Base-by-base conservation (phyloP, 1,284 basidiomycete species). In the Ustilago cynodontis region DNA sequence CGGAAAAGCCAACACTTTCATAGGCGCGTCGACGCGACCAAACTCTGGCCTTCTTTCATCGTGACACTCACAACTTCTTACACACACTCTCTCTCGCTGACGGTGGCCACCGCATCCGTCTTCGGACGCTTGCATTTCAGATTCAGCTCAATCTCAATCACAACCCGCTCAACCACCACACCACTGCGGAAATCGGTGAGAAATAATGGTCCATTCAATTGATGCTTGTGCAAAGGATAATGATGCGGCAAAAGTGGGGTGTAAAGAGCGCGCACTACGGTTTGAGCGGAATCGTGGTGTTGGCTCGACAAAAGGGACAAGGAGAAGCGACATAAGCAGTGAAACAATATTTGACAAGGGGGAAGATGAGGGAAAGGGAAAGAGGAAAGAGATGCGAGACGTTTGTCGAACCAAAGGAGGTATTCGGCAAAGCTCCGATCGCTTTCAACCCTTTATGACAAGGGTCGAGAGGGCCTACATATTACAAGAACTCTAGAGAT, bases 181-280 rank as follows among this genome's bases (percentile, higher is more conserved):
- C 24, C n/a, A 7, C 5, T 13, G 29, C 11, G 14, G n/a, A n/a
- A 24, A 43, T 14, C 6, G 33, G 53, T 31, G 26, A 64, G 43
- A 59, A 35, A 69, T 59, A 35, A 73, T 62, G 59, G 71, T 73
- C 65, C 71, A 69, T 73, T 73, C 71, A 59, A 37, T 59, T 72
- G 70, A 72, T 72, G 70, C 70, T 67, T 66, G 70, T 72, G 70
- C 70, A 67, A 71, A 61, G 31, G 31, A 35, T 26, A 14, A 35
- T 50, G 59, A 62, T 66, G 56, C 65, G 65, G 70, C 70, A 66
- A 66, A 66, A 59, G 59, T 61, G 58, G 57, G 50, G 61, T 28
- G 43, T 28, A 22, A 58, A 24, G n/a, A 24, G 26, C 22, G 26
- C 22, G 22, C 47, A 14, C 41, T 7, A 43, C 20, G 49, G 37